phyloP scores from a whole-genome alignment of 106 monocot species.

The Alisma plantagoaquatica region DNA sequence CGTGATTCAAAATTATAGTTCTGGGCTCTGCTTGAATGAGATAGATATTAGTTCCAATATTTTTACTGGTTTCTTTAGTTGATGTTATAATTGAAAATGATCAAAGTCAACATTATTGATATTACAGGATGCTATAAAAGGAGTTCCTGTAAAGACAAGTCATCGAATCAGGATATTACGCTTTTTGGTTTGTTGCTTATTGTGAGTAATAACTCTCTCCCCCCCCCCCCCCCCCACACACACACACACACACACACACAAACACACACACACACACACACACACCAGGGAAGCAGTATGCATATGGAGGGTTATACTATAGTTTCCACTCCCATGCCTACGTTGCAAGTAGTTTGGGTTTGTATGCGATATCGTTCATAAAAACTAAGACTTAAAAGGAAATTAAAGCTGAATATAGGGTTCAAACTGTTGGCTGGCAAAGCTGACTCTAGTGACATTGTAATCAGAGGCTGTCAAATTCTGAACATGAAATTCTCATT shows the following conservation, averaged over 20 bases:
- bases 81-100: no score
- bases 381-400: no score
- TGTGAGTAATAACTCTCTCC: slow-evolving; percentile 21
- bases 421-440: no score
- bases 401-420: no score
- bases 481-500: no score
- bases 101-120: no score
- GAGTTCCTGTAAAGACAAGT: slow-evolving; percentile 60
- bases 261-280: not conserved
- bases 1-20: no score
- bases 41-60: no score
- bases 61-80: no score
- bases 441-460: no score
- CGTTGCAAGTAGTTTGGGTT: not conserved
- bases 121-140: slow-evolving; percentile 70
- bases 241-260: not conserved
- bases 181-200: slow-evolving; percentile 58
- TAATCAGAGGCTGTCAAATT: no score
- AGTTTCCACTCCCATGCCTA: not conserved
- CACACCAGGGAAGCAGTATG: not conserved
- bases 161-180: slow-evolving; percentile 55
- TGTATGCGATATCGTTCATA: not conserved
- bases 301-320: not conserved
- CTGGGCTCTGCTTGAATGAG: no score
- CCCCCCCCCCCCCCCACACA: not conserved